A percentile compares a stretch with the other conserved stretches of the same genome.
Evolutionary conservation across 1,284 basidiomycete genomes (phyloP).

Genomic region (Cryptococcus sp.): DNA sequence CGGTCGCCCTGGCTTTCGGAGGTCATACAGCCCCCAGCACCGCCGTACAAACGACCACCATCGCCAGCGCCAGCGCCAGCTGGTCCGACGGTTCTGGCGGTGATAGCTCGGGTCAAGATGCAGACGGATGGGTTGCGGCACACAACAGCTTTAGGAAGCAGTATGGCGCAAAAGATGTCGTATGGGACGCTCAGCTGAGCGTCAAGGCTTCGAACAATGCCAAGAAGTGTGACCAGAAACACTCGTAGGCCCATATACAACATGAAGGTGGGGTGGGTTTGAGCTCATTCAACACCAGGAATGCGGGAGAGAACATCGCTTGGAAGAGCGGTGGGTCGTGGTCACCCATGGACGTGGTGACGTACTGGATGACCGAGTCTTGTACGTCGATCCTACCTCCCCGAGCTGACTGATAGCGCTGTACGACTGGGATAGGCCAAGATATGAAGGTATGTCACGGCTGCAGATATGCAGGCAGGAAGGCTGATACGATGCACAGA

Average conservation of each 20-base stretch:
- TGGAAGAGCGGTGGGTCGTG: not conserved
- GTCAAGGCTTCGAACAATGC: not conserved
- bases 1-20: too few species aligned
- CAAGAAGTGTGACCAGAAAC: not conserved
- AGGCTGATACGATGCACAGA: not conserved
- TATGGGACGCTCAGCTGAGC: not conserved
- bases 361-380: not conserved
- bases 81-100: not conserved
- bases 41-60: not conserved
- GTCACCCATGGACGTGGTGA: not conserved
- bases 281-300: not conserved
- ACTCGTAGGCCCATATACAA: not conserved
- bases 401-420: not conserved
- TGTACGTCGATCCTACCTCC: not conserved
- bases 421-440: not conserved
- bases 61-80: not conserved
- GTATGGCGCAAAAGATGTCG: not conserved
- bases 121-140: not conserved
- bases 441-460: not conserved
- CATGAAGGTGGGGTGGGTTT: not conserved
- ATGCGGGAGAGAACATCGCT: not conserved
- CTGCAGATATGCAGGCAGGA: not conserved
- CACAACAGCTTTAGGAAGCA: not conserved
- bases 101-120: not conserved
- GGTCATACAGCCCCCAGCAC: not conserved